Conservation (phyloP, 352 stramenopile species). For the Chrysophaeum taylorii region DNA sequence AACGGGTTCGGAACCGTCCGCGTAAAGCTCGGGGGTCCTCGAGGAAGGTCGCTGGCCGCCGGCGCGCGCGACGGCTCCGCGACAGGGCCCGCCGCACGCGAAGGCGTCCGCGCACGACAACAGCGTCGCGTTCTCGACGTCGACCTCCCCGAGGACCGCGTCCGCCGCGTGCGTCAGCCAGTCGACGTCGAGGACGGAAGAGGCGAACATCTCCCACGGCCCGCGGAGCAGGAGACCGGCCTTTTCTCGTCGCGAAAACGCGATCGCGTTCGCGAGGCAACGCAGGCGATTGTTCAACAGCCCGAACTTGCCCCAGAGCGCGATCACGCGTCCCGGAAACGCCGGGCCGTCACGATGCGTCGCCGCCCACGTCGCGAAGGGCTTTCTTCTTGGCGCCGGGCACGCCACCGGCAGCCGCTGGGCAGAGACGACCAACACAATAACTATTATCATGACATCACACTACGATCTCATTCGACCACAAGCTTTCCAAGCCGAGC, state of each 20-base stretch:
- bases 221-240: neutral
- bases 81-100: neutral
- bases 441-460: too few relatives aligned
- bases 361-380: too few relatives aligned
- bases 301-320: conserved; percentile 5
- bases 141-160: neutral
- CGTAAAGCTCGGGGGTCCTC: neutral
- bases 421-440: too few relatives aligned
- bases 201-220: conserved; percentile 1
- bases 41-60: neutral
- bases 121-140: neutral
- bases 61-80: neutral
- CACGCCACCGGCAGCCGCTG: too few relatives aligned
- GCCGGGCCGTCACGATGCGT: too few relatives aligned
- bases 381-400: too few relatives aligned
- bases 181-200: neutral
- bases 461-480: too few relatives aligned
- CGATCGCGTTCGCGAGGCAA: conserved; percentile 8
- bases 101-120: neutral
- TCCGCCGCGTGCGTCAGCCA: neutral
- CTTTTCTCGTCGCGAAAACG: neutral
- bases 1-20: neutral
- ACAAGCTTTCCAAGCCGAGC: too few relatives aligned
- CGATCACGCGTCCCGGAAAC: too few relatives aligned
- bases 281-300: conserved; percentile 11